These are phyloP conservation scores for Rhododendron henanense DNA, from an alignment of 148 eudicot species.

Conservation along the genomic window DNA sequence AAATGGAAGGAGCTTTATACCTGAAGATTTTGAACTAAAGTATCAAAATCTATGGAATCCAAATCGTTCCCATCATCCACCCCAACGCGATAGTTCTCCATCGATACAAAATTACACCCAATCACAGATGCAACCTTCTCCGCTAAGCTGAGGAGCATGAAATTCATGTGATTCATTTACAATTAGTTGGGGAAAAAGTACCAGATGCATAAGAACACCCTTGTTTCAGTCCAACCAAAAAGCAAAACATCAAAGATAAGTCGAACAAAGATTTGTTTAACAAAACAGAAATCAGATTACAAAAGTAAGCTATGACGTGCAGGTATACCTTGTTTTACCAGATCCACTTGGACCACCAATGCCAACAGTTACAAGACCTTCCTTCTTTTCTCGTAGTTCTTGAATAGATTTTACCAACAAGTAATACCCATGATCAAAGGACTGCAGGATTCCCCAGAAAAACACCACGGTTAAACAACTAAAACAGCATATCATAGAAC, in stretches of 20 bases:
- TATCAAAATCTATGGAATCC: constrained; percentile 83
- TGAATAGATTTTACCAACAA: constrained; percentile 91
- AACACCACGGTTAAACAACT: constrained; percentile 5
- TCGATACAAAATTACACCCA: constrained; percentile 76
- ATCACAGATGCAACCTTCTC: constrained; percentile 99
- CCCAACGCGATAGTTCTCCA: constrained; percentile 94
- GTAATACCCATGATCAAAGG: constrained; percentile 91
- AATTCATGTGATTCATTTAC: constrained; percentile 12
- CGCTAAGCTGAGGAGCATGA: constrained; percentile 67
- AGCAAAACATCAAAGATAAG: neutral
- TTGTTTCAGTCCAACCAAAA: neutral
- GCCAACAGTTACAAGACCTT: constrained; percentile 85
- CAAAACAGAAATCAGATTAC: neutral
- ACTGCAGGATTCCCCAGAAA: constrained; percentile 40
- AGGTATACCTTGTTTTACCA: constrained; percentile 83
- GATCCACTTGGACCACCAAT: constrained; percentile 99
- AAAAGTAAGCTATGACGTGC: neutral
- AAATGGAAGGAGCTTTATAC: constrained; percentile 32
- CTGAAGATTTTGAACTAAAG: constrained; percentile 80
- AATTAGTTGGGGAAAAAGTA: neutral
- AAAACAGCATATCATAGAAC: neutral
- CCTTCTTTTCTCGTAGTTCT: constrained; percentile 86
- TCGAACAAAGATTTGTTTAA: neutral
- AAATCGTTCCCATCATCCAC: constrained; percentile 83
- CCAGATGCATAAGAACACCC: neutral